These are phyloP conservation scores for Telopea speciosissima DNA, from an alignment of 177 flowering plant genomes.

Conservation along the genomic window DNA sequence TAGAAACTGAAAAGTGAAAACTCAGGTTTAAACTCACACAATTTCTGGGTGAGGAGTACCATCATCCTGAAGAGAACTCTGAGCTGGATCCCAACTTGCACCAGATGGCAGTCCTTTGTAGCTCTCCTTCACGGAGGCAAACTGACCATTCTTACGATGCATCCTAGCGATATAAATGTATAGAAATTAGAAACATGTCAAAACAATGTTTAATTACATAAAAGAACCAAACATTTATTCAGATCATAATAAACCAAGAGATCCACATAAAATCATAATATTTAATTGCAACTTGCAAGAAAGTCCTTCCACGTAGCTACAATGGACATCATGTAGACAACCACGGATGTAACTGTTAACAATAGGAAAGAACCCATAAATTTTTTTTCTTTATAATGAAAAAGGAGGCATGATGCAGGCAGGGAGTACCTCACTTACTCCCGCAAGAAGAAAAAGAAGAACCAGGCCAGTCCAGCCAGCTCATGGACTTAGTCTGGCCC, in stretches of 20 bases:
- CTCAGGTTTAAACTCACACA: conserved; percentile 39
- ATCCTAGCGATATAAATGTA: conserved; percentile 29
- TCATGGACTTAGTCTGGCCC: too few species aligned
- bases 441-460: too few species aligned
- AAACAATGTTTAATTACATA: neutral
- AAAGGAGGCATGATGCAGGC: too few species aligned
- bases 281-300: neutral
- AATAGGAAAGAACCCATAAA: too few species aligned
- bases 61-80: conserved; percentile 32
- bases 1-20: too few species aligned
- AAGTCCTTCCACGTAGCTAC: neutral
- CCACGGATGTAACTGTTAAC: too few species aligned
- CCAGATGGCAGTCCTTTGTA: conserved; percentile 19
- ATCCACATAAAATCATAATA: too few species aligned
- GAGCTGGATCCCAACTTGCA: conserved; percentile 43
- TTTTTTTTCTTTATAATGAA: too few species aligned
- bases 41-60: conserved; percentile 29
- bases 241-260: neutral
- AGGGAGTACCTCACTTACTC: too few species aligned
- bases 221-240: neutral
- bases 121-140: conserved; percentile 43
- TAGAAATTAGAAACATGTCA: conserved; percentile 1
- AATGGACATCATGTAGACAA: neutral
- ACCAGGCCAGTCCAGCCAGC: too few species aligned
- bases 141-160: conserved; percentile 71